These are phyloP conservation scores for Naganishia cerealis DNA, from an alignment of 1,284 basidiomycete genomes.

Conservation along the genomic window DNA sequence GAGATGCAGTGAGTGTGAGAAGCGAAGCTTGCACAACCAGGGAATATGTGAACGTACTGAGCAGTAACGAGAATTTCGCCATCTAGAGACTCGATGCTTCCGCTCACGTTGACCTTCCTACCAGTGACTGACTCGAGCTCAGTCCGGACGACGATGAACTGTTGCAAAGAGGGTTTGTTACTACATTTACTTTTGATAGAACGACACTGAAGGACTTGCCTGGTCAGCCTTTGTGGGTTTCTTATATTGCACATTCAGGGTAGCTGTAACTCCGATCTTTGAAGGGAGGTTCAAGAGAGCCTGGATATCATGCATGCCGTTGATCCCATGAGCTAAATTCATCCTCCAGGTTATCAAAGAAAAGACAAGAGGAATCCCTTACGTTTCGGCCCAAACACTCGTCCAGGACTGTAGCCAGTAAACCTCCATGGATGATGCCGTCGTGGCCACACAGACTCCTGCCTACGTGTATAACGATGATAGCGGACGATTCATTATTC, in stretches of 20 bases:
- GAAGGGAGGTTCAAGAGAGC: slow-evolving; percentile 80
- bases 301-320: slow-evolving; percentile 52
- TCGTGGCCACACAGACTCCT: slow-evolving; percentile 82
- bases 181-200: background rate
- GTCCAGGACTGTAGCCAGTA: slow-evolving; percentile 85
- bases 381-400: slow-evolving; percentile 81
- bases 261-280: slow-evolving; percentile 90
- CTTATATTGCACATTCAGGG: slow-evolving; percentile 70
- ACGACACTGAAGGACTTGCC: slow-evolving; percentile 52
- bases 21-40: background rate
- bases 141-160: slow-evolving; percentile 60
- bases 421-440: slow-evolving; percentile 88
- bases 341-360: background rate
- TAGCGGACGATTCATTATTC: slow-evolving; percentile 70
- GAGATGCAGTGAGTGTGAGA: no score
- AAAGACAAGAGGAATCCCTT: slow-evolving; percentile 45
- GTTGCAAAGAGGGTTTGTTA: slow-evolving; percentile 59
- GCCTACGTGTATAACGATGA: slow-evolving; percentile 58
- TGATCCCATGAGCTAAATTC: background rate
- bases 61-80: slow-evolving; percentile 80
- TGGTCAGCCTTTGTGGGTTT: slow-evolving; percentile 82
- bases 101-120: slow-evolving; percentile 72
- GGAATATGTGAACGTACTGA: slow-evolving; percentile 57
- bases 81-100: slow-evolving; percentile 70
- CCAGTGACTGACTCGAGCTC: slow-evolving; percentile 67